Evolutionary conservation across 345 rosid genomes (phyloP).

Genomic region (Eucalyptus dawsonii): DNA sequence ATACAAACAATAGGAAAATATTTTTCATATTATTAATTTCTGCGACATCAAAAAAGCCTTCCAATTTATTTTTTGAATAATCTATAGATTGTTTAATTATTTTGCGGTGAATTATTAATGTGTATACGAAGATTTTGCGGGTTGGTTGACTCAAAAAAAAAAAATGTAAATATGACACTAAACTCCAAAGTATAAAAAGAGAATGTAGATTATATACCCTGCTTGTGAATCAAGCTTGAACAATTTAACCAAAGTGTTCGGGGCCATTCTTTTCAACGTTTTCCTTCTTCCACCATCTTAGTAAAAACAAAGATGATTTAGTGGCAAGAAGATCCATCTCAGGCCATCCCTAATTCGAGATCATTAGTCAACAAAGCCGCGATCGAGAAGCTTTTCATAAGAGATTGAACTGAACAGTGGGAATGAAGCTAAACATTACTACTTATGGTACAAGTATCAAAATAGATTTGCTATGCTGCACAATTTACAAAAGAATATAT

Average conservation of each 20-base stretch:
- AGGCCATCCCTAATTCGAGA: neutral
- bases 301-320: neutral
- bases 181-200: neutral
- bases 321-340: neutral
- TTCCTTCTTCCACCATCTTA: neutral
- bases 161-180: neutral
- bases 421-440: neutral
- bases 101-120: neutral
- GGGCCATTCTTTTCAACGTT: neutral
- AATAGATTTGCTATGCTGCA: neutral
- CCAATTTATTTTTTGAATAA: neutral
- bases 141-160: neutral
- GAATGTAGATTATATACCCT: neutral
- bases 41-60: too few relatives aligned
- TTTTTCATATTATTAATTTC: too few relatives aligned
- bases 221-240: neutral
- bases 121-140: neutral
- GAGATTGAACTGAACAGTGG: neutral
- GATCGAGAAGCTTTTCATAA: neutral
- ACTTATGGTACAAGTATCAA: neutral
- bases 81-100: neutral
- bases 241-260: neutral
- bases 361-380: neutral
- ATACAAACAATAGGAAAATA: too few relatives aligned
- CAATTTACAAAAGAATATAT: neutral